These are phyloP conservation scores for Torulaspora pretoriensis DNA, from an alignment of 1,139 yeast species.

Conservation along the genomic window DNA sequence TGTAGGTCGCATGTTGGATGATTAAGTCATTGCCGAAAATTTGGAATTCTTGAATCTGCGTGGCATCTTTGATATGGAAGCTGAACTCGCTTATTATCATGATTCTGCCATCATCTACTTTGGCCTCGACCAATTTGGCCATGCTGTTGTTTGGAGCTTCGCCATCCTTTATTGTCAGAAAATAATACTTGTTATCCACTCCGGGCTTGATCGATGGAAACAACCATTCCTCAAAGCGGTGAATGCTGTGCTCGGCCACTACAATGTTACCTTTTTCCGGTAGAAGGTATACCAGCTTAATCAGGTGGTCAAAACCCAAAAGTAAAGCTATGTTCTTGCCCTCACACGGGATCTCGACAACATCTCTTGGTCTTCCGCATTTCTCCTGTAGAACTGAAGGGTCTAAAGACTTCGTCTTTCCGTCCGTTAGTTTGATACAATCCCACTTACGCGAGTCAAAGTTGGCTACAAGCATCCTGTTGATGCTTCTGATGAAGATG, in stretches of 20 bases:
- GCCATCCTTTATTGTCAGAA: conserved; percentile 1
- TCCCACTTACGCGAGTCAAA: conserved; percentile 26
- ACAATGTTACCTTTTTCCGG: conserved; percentile 16
- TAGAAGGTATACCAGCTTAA: conserved; percentile 18
- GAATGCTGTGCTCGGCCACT: conserved; percentile 7
- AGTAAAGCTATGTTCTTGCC: conserved; percentile 10
- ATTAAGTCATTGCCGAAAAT: conserved; percentile 17
- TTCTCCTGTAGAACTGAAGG: conserved; percentile 13
- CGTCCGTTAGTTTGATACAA: conserved; percentile 28
- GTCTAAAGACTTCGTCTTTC: conserved; percentile 24
- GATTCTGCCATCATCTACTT: not conserved
- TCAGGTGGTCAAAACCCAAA: conserved; percentile 13
- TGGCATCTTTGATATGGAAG: not conserved
- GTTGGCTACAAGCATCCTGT: conserved; percentile 28
- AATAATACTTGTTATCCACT: conserved; percentile 6
- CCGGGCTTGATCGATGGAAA: conserved; percentile 11
- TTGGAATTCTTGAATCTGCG: conserved; percentile 13
- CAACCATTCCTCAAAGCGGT: conserved; percentile 7
- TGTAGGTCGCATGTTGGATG: conserved; percentile 6
- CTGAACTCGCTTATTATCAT: not conserved
- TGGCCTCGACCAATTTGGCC: not conserved
- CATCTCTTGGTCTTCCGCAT: conserved; percentile 11
- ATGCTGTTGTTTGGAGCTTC: not conserved
- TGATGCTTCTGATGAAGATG: conserved; percentile 24
- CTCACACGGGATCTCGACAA: conserved; percentile 14